Base-by-base conservation (phyloP, 2,329 filamentous ascomycete genomes). In the Pezicula neosporulosa region DNA sequence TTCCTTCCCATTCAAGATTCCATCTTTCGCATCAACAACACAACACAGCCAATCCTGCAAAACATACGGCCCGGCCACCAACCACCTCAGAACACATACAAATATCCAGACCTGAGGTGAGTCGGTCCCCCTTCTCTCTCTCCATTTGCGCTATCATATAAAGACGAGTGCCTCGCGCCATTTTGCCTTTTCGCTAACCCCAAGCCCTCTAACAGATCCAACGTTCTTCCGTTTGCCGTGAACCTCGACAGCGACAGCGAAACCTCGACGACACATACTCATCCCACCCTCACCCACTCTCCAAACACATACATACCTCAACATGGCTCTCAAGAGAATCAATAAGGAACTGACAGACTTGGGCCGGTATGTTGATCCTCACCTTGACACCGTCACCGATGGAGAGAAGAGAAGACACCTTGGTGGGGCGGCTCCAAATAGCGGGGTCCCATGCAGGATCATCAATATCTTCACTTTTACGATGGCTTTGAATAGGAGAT, bases 331-430 rank as follows among this genome's bases (percentile, higher is more conserved):
- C 67, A 94, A 94, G 87, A 86, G 89, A 75, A 94, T 94, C 76
- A 93, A 93, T 83, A 94, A 92, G 86, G 89, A 94, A 77, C 84
- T 94, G 72, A 86, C 87, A 74, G 89, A 94, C 72, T 82, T 94
- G 75, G 89, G 89, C 78, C 88, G 89, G 89, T 93, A 86, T 69
- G 80, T 78, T 63, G 36, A 47, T 39, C 41, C 19, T 50, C 48
- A 52, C 41, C 51, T 49, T 56, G 51, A 56, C 55, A 53, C 55
- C 52, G 56, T 54, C 56, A 49, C 54, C 48, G 27, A 30, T 6
- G 6, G n/a, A 27, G 24, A 43, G 42, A 47, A 51, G 39, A 52
- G 46, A 45, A 43, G 41, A 51, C 33, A 39, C 39, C 43, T 48
- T 61, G 58, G 60, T 61, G 63, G 62, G 63, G 63, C 52, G 54